A percentile compares a stretch with the other conserved stretches of the same genome.
These are phyloP conservation scores for Uromyces viciae-fabae DNA, from an alignment of 1,284 basidiomycete species.

Conservation along the genomic window DNA sequence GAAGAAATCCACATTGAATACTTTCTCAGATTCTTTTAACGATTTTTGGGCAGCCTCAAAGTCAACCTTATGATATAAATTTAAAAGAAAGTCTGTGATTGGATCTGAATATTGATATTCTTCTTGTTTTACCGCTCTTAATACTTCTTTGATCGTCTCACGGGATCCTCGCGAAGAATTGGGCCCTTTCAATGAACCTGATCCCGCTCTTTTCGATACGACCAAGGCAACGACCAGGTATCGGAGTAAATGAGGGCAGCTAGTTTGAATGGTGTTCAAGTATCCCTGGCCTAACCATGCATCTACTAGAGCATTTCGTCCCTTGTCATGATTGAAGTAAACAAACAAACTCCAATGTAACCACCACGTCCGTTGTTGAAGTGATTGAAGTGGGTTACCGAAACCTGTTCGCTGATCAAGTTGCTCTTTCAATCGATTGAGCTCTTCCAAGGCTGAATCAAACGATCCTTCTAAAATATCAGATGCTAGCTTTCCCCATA, in stretches of 20 bases:
- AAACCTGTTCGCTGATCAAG: conserved; percentile 65
- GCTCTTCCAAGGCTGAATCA: conserved; percentile 87
- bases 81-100: conserved; percentile 85
- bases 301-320: conserved; percentile 87
- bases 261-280: conserved; percentile 96
- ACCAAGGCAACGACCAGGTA: conserved; percentile 91
- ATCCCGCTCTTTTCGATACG: conserved; percentile 61
- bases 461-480: conserved; percentile 92
- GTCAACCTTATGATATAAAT: conserved; percentile 88
- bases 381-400: conserved; percentile 68
- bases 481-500: conserved; percentile 97
- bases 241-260: conserved; percentile 88
- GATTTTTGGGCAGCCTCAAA: conserved; percentile 82
- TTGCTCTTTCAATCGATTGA: conserved; percentile 84
- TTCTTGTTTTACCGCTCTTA: conserved; percentile 85
- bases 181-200: conserved; percentile 34
- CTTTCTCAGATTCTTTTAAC: conserved; percentile 72
- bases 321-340: conserved; percentile 92
- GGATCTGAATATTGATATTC: conserved; percentile 93
- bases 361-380: conserved; percentile 92
- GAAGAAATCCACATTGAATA: conserved; percentile 91
- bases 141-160: conserved; percentile 78
- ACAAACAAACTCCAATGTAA: conserved; percentile 98
- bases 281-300: conserved; percentile 85
- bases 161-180: conserved; percentile 54